Evolutionary conservation across 148 eudicot genomes (phyloP), one percentile per base, ranked within the genome.

Genomic region (Silene latifolia): DNA sequence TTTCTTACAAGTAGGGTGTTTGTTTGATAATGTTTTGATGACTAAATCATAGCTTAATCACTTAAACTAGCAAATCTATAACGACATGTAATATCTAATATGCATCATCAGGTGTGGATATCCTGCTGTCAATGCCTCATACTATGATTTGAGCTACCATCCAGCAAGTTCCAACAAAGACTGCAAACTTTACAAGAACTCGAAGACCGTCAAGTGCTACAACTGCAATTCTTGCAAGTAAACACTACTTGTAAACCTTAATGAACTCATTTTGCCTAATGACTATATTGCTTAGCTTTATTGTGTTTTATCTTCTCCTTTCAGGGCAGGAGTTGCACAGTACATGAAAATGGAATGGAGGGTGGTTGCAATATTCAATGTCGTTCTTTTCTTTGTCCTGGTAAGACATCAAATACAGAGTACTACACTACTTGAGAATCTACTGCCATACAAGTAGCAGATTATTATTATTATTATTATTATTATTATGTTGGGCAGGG

Each of bases 321-420:
- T 21, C 80, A 94, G 98, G 82, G 98, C 97, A 53, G 98, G 97
- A 80, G 97, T 94, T 75, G 97, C 96, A 67, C 92, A 94, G 70
- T 94, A 94, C 89, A 94, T 90, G 97, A 94, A 94, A 83, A 83
- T 80, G 9, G 97, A 94, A 59, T 94, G 98, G 98, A 82, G 98
- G 68, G 89, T 92, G 66, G 97, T 92, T 67, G 98, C 98, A 17
- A 90, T 94, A 72, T 94, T 94, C 77, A 94, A 92, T 15, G 83
- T 90, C 63, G 81, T 83, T 76, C 86, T 94, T 74, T 94, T 94
- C 73, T 71, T 88, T 78, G 89, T 93, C 64, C 77, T 90, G 93
- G 96, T 89, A 86, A 73, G 86, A 44, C 57, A 42, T 39, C 23
- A 35, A n/a, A 71, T 44, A 62, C 71, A 17, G 69, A 67, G 61